Conservation (phyloP, 179 eudicot genomes). For the Heliamphora pulchella region DNA sequence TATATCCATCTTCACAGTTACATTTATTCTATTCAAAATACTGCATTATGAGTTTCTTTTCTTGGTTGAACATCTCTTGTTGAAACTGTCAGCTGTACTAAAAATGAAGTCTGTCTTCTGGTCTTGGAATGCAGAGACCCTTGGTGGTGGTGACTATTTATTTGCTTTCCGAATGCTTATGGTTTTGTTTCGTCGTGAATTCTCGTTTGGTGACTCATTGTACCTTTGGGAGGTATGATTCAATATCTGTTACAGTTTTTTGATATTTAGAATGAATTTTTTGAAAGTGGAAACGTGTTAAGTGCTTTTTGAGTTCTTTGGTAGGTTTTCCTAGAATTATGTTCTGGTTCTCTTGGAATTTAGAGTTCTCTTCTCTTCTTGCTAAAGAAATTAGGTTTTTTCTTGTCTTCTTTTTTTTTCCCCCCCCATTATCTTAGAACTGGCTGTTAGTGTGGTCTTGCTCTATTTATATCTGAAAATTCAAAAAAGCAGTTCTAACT, state of each 20-base stretch:
- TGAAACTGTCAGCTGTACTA: neutral
- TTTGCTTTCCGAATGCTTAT: conserved; percentile 98
- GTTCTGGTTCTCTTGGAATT: neutral
- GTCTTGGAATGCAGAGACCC: conserved; percentile 53
- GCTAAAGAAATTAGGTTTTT: neutral
- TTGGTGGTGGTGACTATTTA: conserved; percentile 93
- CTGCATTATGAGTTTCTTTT: conserved; percentile 9
- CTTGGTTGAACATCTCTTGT: neutral
- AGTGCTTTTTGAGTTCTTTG: neutral
- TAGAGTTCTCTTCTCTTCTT: neutral
- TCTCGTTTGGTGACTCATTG: conserved; percentile 87
- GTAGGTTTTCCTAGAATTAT: neutral
- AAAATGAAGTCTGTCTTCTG: conserved; percentile 9
- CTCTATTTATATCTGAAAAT: neutral
- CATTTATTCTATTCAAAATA: neutral
- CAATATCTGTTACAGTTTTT: conserved; percentile 9
- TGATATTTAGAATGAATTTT: neutral
- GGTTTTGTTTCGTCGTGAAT: conserved; percentile 97
- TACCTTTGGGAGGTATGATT: conserved; percentile 96
- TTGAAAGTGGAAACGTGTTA: neutral
- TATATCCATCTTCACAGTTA: neutral
- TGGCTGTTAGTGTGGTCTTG: neutral
- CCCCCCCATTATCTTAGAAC: neutral
- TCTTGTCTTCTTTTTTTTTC: neutral
- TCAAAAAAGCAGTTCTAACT: neutral